Evolutionary conservation across 129 eudicot species (phyloP).

Genomic region (Pittosporum tobira): DNA sequence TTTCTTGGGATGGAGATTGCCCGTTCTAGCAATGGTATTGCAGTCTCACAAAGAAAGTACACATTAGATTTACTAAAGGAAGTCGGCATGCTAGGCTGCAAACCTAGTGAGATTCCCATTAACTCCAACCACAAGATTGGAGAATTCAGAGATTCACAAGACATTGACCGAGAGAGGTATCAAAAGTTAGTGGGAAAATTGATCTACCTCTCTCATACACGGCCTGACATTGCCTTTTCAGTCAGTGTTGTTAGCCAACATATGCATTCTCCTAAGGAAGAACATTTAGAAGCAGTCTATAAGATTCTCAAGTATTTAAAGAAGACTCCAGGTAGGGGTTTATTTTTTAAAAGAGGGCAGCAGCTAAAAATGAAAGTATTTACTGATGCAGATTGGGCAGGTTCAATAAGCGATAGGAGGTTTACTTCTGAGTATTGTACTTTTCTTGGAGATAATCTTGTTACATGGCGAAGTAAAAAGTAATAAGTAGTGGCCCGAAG

Average conservation of each 20-base stretch:
- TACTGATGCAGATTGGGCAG: not conserved
- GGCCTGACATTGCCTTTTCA: not conserved
- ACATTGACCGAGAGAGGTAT: not conserved
- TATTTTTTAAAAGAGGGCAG: not conserved
- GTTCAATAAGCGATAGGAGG: not conserved
- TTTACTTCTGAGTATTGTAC: not conserved
- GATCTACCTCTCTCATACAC: not conserved
- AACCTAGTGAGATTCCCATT: no score
- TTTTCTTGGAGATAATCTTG: no score
- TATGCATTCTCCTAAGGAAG: not conserved
- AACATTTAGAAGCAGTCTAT: not conserved
- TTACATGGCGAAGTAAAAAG: constrained; percentile 7
- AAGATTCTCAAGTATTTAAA: not conserved
- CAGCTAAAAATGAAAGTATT: not conserved
- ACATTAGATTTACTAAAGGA: no score
- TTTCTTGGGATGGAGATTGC: not conserved
- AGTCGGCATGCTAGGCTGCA: not conserved
- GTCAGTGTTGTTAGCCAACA: not conserved
- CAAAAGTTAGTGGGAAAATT: constrained; percentile 2
- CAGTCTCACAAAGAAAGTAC: not conserved
- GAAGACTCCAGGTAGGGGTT: not conserved
- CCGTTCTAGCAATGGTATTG: not conserved
- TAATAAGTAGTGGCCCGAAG: not conserved
- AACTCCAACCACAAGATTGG: no score
- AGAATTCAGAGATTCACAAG: not conserved